These are phyloP conservation scores for Aspergillus brunneoviolaceus DNA, from an alignment of 2,329 filamentous ascomycete genomes.

Conservation along the genomic window DNA sequence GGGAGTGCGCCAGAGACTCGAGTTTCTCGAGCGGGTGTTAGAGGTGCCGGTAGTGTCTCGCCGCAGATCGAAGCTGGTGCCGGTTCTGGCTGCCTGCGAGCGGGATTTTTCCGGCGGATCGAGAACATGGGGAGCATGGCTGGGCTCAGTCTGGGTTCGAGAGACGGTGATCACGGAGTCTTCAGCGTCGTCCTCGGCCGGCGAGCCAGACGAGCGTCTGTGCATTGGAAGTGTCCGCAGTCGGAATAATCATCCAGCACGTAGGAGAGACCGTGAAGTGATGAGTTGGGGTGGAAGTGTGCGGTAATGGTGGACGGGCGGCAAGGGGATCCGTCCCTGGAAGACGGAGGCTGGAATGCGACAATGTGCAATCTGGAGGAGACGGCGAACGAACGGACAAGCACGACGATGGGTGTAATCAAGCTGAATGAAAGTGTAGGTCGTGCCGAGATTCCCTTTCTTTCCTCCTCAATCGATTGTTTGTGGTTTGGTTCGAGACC, in stretches of 20 bases:
- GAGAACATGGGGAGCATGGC: conserved; percentile 32
- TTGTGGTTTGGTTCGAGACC: background rate
- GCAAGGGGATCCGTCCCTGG: conserved; percentile 16
- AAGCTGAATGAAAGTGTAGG: background rate
- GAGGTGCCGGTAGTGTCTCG: conserved; percentile 33
- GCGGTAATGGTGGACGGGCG: conserved; percentile 7
- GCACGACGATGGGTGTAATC: background rate
- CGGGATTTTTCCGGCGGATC: conserved; percentile 33
- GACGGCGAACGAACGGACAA: background rate
- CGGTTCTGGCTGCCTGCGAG: conserved; percentile 38
- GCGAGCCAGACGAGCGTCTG: conserved; percentile 47
- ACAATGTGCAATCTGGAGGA: conserved; percentile 7
- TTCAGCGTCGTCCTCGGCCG: conserved; percentile 43
- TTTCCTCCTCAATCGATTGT: background rate
- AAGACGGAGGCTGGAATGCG: conserved; percentile 16
- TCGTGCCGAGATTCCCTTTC: background rate
- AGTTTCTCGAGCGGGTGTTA: conserved; percentile 41
- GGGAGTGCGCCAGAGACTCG: conserved; percentile 38
- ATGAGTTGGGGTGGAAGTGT: conserved; percentile 3
- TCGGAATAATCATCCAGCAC: conserved; percentile 39
- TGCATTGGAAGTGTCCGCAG: conserved; percentile 43
- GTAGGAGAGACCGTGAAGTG: conserved; percentile 17
- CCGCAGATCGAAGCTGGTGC: conserved; percentile 36
- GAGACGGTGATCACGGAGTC: conserved; percentile 30
- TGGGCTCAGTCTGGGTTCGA: conserved; percentile 33